Conservation (phyloP, 2,329 filamentous ascomycete species). For the Trichoderma afroharzianum region DNA sequence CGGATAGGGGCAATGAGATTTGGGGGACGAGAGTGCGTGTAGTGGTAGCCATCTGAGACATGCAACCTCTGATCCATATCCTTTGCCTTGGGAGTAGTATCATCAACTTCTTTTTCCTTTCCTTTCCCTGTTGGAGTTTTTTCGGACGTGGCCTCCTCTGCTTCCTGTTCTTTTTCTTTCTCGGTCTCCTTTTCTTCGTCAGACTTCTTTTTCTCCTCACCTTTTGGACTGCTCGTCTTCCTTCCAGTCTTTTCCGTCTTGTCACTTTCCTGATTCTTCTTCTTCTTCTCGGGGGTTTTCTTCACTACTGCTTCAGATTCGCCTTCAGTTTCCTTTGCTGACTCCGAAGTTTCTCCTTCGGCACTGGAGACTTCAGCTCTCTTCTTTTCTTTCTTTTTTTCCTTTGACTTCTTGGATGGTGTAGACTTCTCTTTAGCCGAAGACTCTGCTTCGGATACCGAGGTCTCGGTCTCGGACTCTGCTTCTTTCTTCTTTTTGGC, state of each 20-base stretch:
- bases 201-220: neutral
- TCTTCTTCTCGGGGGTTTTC: neutral
- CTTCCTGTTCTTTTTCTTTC: neutral
- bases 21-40: slow-evolving; percentile 35
- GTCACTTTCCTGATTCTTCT: slow-evolving; percentile 11
- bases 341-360: slow-evolving; percentile 17
- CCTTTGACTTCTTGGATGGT: slow-evolving; percentile 2
- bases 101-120: neutral
- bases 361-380: slow-evolving; percentile 5
- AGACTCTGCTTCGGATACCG: slow-evolving; percentile 24
- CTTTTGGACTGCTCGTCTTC: neutral
- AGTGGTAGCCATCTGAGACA: slow-evolving; percentile 29
- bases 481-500: slow-evolving; percentile 17
- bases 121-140: neutral
- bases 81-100: neutral
- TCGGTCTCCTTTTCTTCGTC: neutral
- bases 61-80: neutral
- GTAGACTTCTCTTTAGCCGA: neutral
- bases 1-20: slow-evolving; percentile 47
- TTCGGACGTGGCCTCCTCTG: neutral
- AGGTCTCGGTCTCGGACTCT: slow-evolving; percentile 16
- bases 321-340: slow-evolving; percentile 10
- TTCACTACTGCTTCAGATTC: neutral
- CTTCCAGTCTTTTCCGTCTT: neutral
- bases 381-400: slow-evolving; percentile 13